Base-by-base conservation (phyloP, 192 early-diverging fungal genomes). In the Linnemannia schmuckeri region DNA sequence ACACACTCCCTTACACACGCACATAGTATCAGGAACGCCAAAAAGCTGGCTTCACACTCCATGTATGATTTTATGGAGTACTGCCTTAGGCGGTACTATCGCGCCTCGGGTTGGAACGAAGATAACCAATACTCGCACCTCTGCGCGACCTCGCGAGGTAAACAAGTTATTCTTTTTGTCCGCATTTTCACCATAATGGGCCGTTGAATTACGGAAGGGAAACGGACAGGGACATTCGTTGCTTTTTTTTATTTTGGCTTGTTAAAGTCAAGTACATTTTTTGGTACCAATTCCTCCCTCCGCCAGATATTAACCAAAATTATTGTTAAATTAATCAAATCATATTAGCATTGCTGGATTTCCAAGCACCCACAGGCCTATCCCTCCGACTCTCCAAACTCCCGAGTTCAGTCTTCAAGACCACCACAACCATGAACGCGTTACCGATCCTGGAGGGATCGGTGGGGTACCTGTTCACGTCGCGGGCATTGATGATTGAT, bases 11-110 rank as follows among this genome's bases (percentile, higher is more conserved):
- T 18, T 6, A 33, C n/a, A 30, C 46, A 41, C 9, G 17, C 12
- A 42, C 24, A 42, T 74, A 33, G 15, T 17, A 24, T 9, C 8
- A 70, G 35, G 1, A 37, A 42, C 2, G 54, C 66, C n/a, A 22
- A 33, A 41, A 70, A 72, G 30, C 85, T 87, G 85, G 85, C 78
- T 81, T 87, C 85, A 47, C 79, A 81, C 79, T 66, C 54, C 20
- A 94, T 95, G 94, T 90, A 93, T 79, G 96, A 96, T 85, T 96
- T 94, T 89, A 95, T 97, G 91, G 93, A 94, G 83, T 95, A 96
- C 86, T 94, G 95, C 72, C 89, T 95, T 12, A 92, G 94, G 80
- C 91, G 94, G 87, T 98, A 96, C 88, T 96, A 96, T 85, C 90
- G 91, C 22, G 89, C 93, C 22, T 94, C 93, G 10, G 89, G 90